Evolutionary conservation across 345 rosid species (phyloP).

Genomic region (Linum trigynum): DNA sequence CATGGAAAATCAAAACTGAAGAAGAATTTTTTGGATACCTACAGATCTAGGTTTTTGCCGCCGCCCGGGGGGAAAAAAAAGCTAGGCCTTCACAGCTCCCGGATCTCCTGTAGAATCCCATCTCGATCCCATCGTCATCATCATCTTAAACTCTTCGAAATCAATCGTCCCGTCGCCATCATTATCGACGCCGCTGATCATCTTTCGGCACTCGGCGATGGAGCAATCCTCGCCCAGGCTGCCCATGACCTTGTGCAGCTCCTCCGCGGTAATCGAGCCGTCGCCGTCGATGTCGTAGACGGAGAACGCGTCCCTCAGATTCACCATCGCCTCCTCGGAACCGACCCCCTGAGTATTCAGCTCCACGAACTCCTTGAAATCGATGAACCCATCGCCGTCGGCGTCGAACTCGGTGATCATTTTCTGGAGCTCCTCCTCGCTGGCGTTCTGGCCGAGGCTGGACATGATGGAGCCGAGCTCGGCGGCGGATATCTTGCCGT

Average conservation of each 20-base stretch:
- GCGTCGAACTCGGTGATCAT: background rate
- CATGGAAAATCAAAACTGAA: too few species aligned
- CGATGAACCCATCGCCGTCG: background rate
- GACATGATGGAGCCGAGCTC: background rate
- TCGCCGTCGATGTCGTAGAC: background rate
- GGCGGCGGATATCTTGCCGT: background rate
- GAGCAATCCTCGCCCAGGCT: background rate
- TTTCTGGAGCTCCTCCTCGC: background rate
- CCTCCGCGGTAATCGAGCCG: background rate
- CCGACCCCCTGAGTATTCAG: background rate
- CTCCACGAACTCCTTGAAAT: background rate
- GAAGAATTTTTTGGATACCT: too few species aligned
- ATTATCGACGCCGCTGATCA: background rate
- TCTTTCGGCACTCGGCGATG: background rate
- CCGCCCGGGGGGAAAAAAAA: too few species aligned
- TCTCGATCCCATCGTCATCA: too few species aligned
- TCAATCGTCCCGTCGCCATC: background rate
- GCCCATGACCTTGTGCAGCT: background rate
- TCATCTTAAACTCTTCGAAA: background rate
- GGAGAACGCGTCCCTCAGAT: background rate
- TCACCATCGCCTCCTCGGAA: background rate
- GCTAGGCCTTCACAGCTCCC: too few species aligned
- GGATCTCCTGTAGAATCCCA: too few species aligned
- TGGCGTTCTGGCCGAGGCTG: background rate
- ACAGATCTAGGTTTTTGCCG: too few species aligned